phyloP scores from a whole-genome alignment of 2,329 filamentous ascomycete genomes.

The Scopulariopsis brevicaulis region DNA sequence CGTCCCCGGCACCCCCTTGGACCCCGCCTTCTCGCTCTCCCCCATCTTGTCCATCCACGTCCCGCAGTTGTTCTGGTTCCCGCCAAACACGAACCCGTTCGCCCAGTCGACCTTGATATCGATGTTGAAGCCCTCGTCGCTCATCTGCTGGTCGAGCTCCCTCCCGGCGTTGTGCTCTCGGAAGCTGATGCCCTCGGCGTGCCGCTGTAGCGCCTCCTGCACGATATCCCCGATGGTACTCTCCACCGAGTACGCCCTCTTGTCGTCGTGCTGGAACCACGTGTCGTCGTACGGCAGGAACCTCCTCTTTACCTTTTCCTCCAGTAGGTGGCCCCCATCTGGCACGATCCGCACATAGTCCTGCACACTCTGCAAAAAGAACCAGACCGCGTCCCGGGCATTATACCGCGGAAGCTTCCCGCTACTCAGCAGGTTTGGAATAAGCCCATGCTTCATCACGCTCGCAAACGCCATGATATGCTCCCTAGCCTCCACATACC shows the following conservation, averaged over 20 bases:
- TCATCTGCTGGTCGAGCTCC: constrained; percentile 86
- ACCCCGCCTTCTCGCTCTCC: constrained; percentile 83
- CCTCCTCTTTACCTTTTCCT: constrained; percentile 67
- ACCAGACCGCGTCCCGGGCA: constrained; percentile 93
- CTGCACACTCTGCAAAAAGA: constrained; percentile 91
- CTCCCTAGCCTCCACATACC: constrained; percentile 80
- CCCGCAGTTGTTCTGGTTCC: constrained; percentile 88
- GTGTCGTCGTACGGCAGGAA: constrained; percentile 95
- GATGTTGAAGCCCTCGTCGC: constrained; percentile 80
- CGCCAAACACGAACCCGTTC: constrained; percentile 78
- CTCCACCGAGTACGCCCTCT: constrained; percentile 72
- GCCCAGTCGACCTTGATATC: constrained; percentile 85
- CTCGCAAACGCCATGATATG: constrained; percentile 93
- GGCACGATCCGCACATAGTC: constrained; percentile 81
- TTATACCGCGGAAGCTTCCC: constrained; percentile 87
- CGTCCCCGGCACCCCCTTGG: constrained; percentile 90
- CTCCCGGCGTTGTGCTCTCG: constrained; percentile 90
- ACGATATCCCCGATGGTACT: constrained; percentile 83
- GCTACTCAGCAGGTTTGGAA: constrained; percentile 83
- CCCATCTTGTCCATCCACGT: constrained; percentile 99
- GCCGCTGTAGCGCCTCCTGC: constrained; percentile 85
- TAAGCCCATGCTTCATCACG: constrained; percentile 96
- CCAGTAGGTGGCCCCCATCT: constrained; percentile 60
- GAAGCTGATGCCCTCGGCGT: constrained; percentile 84
- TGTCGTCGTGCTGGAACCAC: constrained; percentile 76